Evolutionary conservation across 192 early-diverging fungal genomes (phyloP), one percentile per base, ranked within the genome.

Genomic region (Backusella macrospora): DNA sequence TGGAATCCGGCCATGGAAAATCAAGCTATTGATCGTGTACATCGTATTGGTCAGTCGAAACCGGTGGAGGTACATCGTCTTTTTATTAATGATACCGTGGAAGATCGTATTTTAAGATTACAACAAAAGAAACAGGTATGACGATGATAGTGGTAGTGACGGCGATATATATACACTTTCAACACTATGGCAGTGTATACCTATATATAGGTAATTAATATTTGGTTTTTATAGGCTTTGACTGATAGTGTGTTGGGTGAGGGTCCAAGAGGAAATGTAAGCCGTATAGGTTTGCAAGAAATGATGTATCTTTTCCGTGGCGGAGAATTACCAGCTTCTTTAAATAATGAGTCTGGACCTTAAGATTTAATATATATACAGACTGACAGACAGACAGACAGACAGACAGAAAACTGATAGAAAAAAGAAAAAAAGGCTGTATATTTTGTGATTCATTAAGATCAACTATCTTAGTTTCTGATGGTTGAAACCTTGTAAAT

Each of bases 21-120:
- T 62, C 88, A 88, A 74, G 88, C 88, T 1, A 90, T 92, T 72
- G 92, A 94, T 70, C 85, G 92, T 40, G 91, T 90, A 3, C 91
- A 92, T 75, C 90, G 90, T 18, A 90, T 92, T 72, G 92, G 92
- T 1, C 92, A 94, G 65, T 85, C 80, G 0, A 84, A 83, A 29
- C 43, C 78, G 34, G 92, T 94, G 0, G 74, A 77, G 46, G 90
- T 94, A 8, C 82, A 89, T 63, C 84, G 90, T 44, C 72, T 94
- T 3, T 86, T 83, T 18, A 84, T 92, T 12, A 85, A 81, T 15
- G 77, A 88, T 37, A 90, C 90, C 0, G 85, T 94, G 0, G 92
- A 94, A 70, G 90, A 94, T 59, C 82, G 90, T 12, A 94, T 94
- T 45, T 70, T 92, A 6, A 80, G 70, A 15, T 68, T 94, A 15